Conservation (phyloP, 306 rosid species). For the Cucurbita moschata region DNA sequence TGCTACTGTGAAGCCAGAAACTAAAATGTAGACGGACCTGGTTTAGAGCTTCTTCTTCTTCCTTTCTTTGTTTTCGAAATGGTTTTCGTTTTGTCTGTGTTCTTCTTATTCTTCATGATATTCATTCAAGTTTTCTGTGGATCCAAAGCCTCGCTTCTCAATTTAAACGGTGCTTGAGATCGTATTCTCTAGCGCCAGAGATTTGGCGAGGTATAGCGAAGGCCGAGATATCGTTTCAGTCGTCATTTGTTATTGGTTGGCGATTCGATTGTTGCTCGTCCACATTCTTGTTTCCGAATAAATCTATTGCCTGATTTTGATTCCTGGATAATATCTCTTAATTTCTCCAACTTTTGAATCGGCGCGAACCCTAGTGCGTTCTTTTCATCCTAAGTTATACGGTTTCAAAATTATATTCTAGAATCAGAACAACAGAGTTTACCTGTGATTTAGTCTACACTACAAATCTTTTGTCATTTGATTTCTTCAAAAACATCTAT, state of each 20-base stretch:
- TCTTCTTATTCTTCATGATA: background rate
- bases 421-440: too few species aligned
- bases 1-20: background rate
- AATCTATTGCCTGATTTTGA: background rate
- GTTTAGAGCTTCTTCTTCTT: background rate
- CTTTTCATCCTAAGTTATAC: too few species aligned
- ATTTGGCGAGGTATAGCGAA: constrained; percentile 35
- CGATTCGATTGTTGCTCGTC: constrained; percentile 74
- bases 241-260: constrained; percentile 34
- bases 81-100: too few species aligned
- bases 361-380: too few species aligned
- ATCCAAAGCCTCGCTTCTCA: background rate
- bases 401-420: too few species aligned
- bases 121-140: background rate
- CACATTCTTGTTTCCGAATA: constrained; percentile 12
- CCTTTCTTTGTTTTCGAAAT: too few species aligned
- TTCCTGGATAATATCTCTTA: too few species aligned
- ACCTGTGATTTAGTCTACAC: too few species aligned
- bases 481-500: too few species aligned
- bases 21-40: background rate
- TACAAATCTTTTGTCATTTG: too few species aligned
- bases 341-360: too few species aligned
- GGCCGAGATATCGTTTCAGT: constrained; percentile 89
- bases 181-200: background rate
- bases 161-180: background rate